A percentile compares a stretch with the other conserved stretches of the same genome.
These are phyloP conservation scores for Cystofilobasidium capitatum DNA, from an alignment of 768 basidiomycete species.

Conservation along the genomic window DNA sequence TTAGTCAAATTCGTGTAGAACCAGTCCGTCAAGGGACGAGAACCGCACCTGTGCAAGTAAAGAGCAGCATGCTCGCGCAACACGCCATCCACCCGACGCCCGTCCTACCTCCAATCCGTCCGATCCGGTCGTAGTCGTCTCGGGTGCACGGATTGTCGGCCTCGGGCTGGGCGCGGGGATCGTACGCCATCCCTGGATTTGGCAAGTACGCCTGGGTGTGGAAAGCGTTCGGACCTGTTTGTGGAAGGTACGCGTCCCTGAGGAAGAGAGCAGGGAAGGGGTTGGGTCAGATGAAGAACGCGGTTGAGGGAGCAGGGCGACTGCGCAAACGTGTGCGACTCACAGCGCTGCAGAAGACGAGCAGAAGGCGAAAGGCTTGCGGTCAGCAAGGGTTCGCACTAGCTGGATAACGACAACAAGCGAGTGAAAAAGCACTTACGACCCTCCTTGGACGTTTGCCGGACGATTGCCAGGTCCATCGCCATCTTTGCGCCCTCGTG, in stretches of 20 bases:
- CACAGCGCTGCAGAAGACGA: neutral
- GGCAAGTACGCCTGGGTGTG: conserved; percentile 9
- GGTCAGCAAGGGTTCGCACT: too few species aligned
- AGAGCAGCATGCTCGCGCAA: neutral
- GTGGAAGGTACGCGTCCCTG: conserved; percentile 12
- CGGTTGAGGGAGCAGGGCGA: neutral
- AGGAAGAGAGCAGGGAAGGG: neutral
- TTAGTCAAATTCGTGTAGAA: neutral
- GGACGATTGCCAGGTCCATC: neutral
- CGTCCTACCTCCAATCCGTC: conserved; percentile 9
- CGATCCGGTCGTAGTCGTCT: conserved; percentile 4
- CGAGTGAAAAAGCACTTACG: neutral
- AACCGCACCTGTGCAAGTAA: conserved; percentile 8
- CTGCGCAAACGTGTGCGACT: neutral
- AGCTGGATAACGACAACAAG: neutral
- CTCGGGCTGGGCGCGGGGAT: neutral
- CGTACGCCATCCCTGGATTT: neutral
- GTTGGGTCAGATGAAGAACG: neutral
- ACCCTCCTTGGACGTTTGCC: conserved; percentile 1
- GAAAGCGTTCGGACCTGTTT: conserved; percentile 16
- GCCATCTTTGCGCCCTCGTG: neutral
- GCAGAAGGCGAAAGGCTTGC: neutral
- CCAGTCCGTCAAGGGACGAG: neutral
- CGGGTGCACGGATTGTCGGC: neutral
- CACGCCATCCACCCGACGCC: conserved; percentile 10